These are phyloP conservation scores for Hortiboletus flavorubellus DNA, from an alignment of 768 basidiomycete species.

Conservation along the genomic window DNA sequence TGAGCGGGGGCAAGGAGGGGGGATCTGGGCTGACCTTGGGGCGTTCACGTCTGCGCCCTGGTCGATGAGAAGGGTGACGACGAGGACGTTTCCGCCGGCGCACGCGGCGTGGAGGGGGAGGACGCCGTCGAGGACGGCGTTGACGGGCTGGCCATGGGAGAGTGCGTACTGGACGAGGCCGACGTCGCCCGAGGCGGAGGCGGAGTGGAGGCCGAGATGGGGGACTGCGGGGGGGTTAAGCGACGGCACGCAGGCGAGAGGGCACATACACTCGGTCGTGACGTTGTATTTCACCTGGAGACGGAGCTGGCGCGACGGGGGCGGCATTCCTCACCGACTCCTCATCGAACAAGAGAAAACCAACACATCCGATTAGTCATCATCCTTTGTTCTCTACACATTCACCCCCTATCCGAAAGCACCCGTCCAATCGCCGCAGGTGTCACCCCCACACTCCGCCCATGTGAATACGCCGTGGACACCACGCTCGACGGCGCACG, in stretches of 20 bases:
- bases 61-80: constrained; percentile 87
- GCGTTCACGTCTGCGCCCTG: constrained; percentile 98
- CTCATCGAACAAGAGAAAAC: constrained; percentile 5
- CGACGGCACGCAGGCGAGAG: background rate
- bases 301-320: constrained; percentile 35
- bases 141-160: constrained; percentile 91
- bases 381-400: constrained; percentile 1
- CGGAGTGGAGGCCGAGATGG: constrained; percentile 72
- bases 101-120: constrained; percentile 96
- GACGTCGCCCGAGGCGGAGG: constrained; percentile 81
- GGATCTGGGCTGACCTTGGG: constrained; percentile 57
- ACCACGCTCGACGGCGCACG: constrained; percentile 15
- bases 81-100: constrained; percentile 83
- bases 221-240: constrained; percentile 47
- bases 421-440: constrained; percentile 25
- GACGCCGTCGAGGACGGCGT: constrained; percentile 93
- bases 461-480: constrained; percentile 23
- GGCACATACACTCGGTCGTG: constrained; percentile 45
- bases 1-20: constrained; percentile 12
- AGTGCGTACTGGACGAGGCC: constrained; percentile 93
- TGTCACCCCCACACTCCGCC: constrained; percentile 15
- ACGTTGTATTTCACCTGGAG: constrained; percentile 53
- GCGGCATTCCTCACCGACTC: constrained; percentile 28
- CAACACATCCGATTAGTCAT: constrained; percentile 13
- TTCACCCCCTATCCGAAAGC: constrained; percentile 13